Conservation (phyloP, 2,329 filamentous ascomycete species). For the Myriosclerotinia duriaeana region DNA sequence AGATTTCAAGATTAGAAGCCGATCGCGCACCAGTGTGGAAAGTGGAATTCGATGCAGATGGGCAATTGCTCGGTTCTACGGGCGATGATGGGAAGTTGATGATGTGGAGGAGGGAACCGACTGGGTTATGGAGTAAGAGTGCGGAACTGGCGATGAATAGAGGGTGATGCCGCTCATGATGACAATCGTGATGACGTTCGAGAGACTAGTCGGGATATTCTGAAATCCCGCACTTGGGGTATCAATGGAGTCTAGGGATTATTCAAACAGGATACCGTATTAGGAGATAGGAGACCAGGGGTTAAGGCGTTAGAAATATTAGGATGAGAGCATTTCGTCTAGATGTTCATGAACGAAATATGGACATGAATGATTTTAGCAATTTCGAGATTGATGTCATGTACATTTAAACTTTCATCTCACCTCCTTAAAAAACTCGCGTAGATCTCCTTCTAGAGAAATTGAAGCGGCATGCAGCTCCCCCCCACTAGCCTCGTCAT, state of each 20-base stretch:
- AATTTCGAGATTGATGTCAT: too few species aligned
- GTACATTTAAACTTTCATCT: too few species aligned
- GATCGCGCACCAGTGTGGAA: slow-evolving; percentile 74
- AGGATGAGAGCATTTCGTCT: background rate
- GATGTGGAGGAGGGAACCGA: slow-evolving; percentile 55
- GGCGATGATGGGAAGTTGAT: slow-evolving; percentile 71
- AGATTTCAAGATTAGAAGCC: slow-evolving; percentile 65
- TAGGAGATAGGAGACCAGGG: background rate
- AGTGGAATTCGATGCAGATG: slow-evolving; percentile 67
- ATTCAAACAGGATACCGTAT: background rate
- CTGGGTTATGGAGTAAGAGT: slow-evolving; percentile 38
- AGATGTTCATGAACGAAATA: too few species aligned
- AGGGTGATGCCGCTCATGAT: background rate
- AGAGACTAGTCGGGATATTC: background rate
- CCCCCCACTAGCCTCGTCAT: too few species aligned
- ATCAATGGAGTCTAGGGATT: slow-evolving; percentile 2
- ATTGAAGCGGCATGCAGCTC: too few species aligned
- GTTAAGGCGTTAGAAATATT: background rate
- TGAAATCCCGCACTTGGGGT: background rate
- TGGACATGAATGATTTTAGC: too few species aligned
- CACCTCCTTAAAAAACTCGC: too few species aligned
- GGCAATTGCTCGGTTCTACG: slow-evolving; percentile 71
- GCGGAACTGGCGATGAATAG: slow-evolving; percentile 38
- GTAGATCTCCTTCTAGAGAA: too few species aligned
- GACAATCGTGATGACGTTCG: background rate